phyloP scores from a whole-genome alignment of 257 asterid species.

The Capsicum rhomboideum region DNA sequence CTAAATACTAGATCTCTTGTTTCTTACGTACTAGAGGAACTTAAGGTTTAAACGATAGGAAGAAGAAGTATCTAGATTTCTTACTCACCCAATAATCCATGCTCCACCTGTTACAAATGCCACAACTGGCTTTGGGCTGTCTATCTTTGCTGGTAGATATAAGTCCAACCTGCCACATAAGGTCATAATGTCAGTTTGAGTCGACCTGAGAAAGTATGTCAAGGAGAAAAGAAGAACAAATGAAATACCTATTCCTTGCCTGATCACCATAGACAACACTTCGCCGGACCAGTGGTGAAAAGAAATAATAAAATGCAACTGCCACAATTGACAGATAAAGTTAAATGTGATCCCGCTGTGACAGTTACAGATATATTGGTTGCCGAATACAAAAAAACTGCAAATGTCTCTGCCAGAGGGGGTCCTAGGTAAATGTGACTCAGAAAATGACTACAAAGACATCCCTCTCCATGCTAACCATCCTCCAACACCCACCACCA shows the following conservation, averaged over 20 bases:
- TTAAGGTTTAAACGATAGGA: background rate
- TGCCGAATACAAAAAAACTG: background rate
- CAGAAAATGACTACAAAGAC: background rate
- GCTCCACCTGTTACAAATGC: slow-evolving; percentile 98
- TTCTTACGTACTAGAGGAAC: background rate
- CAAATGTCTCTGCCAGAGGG: background rate
- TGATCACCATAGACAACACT: slow-evolving; percentile 83
- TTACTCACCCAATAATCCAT: slow-evolving; percentile 92
- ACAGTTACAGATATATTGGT: background rate
- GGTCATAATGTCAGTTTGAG: background rate
- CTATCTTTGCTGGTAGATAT: slow-evolving; percentile 55
- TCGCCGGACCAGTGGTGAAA: slow-evolving; percentile 69
- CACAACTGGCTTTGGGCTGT: slow-evolving; percentile 76
- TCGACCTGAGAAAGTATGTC: background rate
- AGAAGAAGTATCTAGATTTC: background rate
- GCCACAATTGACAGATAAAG: slow-evolving; percentile 25
- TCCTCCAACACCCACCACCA: background rate
- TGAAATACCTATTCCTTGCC: slow-evolving; percentile 78
- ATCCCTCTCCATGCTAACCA: background rate
- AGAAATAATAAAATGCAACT: slow-evolving; percentile 80
- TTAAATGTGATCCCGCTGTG: slow-evolving; percentile 2
- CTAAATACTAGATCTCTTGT: background rate
- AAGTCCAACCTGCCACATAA: slow-evolving; percentile 68
- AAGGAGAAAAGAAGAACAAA: background rate
- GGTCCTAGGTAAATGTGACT: background rate